Base-by-base conservation (phyloP, 2,329 filamentous ascomycete species). In the Ophiosphaerella narmari region DNA sequence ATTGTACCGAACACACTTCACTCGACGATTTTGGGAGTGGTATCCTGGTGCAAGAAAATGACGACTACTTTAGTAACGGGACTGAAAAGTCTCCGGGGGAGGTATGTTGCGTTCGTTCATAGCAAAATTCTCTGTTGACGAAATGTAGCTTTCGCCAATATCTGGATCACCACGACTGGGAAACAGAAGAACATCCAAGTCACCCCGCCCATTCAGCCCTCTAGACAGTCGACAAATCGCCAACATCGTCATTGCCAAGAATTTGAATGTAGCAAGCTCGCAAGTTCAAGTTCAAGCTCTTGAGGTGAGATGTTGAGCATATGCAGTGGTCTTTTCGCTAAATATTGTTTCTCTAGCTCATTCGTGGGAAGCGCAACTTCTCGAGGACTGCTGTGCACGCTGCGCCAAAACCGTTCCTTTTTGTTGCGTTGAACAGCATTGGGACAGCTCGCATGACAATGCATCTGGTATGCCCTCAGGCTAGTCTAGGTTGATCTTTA, bases 231-330 rank as follows among this genome's bases (percentile, higher is more conserved):
- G 75, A 41, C 79, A 79, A 45, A 89, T 96, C 57, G 88, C 91
- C 55, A 91, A 96, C 73, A 80, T 97, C 9, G 80, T 97, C 18
- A 82, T 99, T 44, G 90, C 89, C 2, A 88, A 86, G 60, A 85
- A 95, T 67, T 83, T 97, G 44, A 86, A 96, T 68, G 77, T 78
- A 43, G 88, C 90, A 0, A 82, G 83, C n/a, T 80, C 84, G 32
- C 82, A 84, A 46, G 86, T 97, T 9, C 94, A 99, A 74, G 86
- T 94, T 38, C 91, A 97, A 71, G 88, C 78, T 21, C 71, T 87
- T 5, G 83, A 87, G 73, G 80, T 82, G 63, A 9, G 48, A n/a
- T 16, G 14, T 4, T 13, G 16, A 43, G 16, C 11, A 39, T 16
- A 16, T 35, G 7, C 18, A 24, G 32, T 4, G 7, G 12, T 11